Percentiles rank a stretch among this genome's conserved stretches.
Conservation (phyloP, 2,329 filamentous ascomycete species). For the Botrytis aclada region DNA sequence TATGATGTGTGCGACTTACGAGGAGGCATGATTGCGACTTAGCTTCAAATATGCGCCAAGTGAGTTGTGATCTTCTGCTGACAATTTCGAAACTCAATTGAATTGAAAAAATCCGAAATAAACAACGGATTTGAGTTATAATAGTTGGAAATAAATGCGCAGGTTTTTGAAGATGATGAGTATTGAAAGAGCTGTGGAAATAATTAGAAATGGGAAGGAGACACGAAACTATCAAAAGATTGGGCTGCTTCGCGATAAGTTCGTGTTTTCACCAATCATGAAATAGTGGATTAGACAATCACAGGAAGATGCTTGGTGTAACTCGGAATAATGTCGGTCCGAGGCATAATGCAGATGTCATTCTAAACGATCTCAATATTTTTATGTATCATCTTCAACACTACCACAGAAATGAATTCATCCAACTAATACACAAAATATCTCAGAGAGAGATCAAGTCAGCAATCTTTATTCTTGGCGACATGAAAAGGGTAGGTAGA, state of each 20-base stretch:
- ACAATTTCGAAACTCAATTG: background rate
- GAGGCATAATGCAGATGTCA: background rate
- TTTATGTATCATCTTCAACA: background rate
- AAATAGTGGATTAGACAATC: background rate
- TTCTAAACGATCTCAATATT: background rate
- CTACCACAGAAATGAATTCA: too few relatives aligned
- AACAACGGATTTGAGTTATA: background rate
- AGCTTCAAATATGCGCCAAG: background rate
- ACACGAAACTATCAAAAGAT: background rate
- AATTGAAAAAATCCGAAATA: background rate
- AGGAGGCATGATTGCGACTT: constrained; percentile 32
- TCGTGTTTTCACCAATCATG: constrained; percentile 1
- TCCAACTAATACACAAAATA: background rate
- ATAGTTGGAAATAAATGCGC: background rate
- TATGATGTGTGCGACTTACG: constrained; percentile 31
- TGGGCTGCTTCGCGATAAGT: background rate
- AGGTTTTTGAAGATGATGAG: background rate
- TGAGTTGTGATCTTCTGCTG: background rate
- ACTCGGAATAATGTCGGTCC: background rate
- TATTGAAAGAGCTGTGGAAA: background rate
- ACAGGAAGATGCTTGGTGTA: background rate
- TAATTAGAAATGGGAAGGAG: background rate
- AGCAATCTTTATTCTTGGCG: background rate
- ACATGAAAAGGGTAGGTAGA: background rate
- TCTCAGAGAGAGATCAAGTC: background rate